A percentile compares a stretch with the other conserved stretches of the same genome.
phyloP scores from a whole-genome alignment of 306 rosid genomes.

The Lathyrus oleraceus region DNA sequence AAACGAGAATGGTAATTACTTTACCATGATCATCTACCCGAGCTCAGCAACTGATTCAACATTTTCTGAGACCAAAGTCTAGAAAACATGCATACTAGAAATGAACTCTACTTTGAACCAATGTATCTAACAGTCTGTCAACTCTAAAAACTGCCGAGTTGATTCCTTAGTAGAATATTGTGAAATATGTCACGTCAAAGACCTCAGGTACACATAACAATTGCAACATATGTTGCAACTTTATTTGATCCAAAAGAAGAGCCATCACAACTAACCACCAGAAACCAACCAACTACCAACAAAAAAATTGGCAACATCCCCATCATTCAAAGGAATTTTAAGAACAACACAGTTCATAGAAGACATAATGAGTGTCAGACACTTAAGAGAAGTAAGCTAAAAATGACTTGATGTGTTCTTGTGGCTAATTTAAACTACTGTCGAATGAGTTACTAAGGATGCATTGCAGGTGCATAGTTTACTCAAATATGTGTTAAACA shows the following conservation, averaged over 20 bases:
- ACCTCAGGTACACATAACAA: slow-evolving; percentile 89
- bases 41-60: slow-evolving; percentile 80
- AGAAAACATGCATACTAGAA: slow-evolving; percentile 54
- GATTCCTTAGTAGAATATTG: slow-evolving; percentile 48
- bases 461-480: too few relatives aligned
- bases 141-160: slow-evolving; percentile 54
- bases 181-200: slow-evolving; percentile 71
- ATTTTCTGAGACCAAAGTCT: slow-evolving; percentile 87
- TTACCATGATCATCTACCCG: slow-evolving; percentile 75
- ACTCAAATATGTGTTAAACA: too few relatives aligned
- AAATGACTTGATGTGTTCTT: not conserved
- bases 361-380: too few relatives aligned
- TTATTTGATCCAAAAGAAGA: slow-evolving; percentile 43
- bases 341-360: slow-evolving; percentile 63
- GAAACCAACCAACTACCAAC: slow-evolving; percentile 67
- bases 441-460: too few relatives aligned
- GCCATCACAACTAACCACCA: slow-evolving; percentile 65
- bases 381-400: too few relatives aligned
- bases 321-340: slow-evolving; percentile 60
- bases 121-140: slow-evolving; percentile 79
- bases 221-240: slow-evolving; percentile 57
- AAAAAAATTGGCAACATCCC: slow-evolving; percentile 44
- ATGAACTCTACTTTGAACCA: slow-evolving; percentile 60
- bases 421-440: too few relatives aligned
- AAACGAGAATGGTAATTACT: slow-evolving; percentile 75